Evolutionary conservation across 441 rosid genomes (phyloP).

Genomic region (Arabidopsis hybrid): DNA sequence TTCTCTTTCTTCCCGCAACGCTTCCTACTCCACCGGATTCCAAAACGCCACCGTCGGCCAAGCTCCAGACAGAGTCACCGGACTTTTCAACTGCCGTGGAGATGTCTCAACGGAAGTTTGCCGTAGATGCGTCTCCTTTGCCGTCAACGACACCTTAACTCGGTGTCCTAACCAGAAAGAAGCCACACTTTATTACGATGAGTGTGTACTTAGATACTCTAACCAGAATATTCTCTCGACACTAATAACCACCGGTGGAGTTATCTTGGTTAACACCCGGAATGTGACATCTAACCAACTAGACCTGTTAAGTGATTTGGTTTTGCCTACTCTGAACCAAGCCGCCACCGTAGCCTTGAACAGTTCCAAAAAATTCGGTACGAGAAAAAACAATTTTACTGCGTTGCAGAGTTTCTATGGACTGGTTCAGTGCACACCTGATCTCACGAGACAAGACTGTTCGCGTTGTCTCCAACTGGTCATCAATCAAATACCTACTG

Average conservation of each 20-base stretch:
- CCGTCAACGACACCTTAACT: neutral
- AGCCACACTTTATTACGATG: neutral
- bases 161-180: constrained; percentile 10
- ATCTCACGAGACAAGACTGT: constrained; percentile 26
- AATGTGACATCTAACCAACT: neutral
- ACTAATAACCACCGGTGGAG: neutral
- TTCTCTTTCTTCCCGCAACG: constrained; percentile 16
- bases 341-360: neutral
- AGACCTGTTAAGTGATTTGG: neutral
- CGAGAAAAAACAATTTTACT: neutral
- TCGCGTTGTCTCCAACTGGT: constrained; percentile 3
- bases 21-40: constrained; percentile 34
- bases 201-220: neutral
- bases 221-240: neutral
- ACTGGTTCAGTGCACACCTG: constrained; percentile 37
- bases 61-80: neutral
- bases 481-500: neutral
- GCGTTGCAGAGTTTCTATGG: neutral
- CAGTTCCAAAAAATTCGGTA: neutral
- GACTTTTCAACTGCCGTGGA: constrained; percentile 12
- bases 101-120: constrained; percentile 7
- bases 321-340: neutral
- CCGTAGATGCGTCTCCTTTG: neutral
- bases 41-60: constrained; percentile 32
- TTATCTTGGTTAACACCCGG: neutral